phyloP scores from a whole-genome alignment of 2,329 filamentous ascomycete genomes.

The Pleoardoris graminearum region DNA sequence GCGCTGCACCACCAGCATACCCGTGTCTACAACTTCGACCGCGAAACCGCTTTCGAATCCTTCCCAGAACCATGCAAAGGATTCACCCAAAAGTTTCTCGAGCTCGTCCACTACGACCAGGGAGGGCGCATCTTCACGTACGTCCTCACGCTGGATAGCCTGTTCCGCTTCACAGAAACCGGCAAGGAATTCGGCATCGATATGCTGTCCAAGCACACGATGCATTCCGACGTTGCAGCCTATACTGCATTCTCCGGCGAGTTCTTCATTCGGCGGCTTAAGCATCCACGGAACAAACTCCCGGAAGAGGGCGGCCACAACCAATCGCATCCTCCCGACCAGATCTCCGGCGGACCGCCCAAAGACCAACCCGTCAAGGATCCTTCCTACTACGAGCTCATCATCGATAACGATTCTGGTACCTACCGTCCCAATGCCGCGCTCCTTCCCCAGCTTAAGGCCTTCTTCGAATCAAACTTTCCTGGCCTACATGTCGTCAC shows the following conservation, averaged over 20 bases:
- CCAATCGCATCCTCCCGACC: conserved; percentile 56
- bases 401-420: conserved; percentile 94
- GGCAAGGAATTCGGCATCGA: conserved; percentile 96
- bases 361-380: conserved; percentile 49
- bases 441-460: conserved; percentile 70
- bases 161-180: conserved; percentile 91
- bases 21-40: conserved; percentile 86
- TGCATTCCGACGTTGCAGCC: conserved; percentile 90
- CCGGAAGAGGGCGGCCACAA: conserved; percentile 40
- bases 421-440: conserved; percentile 87
- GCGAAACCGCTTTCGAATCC: conserved; percentile 70
- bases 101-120: conserved; percentile 83
- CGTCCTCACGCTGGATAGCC: conserved; percentile 81
- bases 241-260: conserved; percentile 93
- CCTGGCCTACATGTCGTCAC: conserved; percentile 74
- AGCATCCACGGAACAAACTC: conserved; percentile 50
- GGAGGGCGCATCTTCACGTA: conserved; percentile 90
- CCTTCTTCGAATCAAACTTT: conserved; percentile 72
- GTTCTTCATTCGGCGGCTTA: conserved; percentile 80
- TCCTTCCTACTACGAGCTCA: conserved; percentile 72
- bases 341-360: conserved; percentile 54
- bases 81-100: conserved; percentile 78
- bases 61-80: conserved; percentile 69
- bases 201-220: conserved; percentile 90
- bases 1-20: conserved; percentile 88